Conservation (phyloP, 768 basidiomycete genomes). For the Russula brevipes region DNA sequence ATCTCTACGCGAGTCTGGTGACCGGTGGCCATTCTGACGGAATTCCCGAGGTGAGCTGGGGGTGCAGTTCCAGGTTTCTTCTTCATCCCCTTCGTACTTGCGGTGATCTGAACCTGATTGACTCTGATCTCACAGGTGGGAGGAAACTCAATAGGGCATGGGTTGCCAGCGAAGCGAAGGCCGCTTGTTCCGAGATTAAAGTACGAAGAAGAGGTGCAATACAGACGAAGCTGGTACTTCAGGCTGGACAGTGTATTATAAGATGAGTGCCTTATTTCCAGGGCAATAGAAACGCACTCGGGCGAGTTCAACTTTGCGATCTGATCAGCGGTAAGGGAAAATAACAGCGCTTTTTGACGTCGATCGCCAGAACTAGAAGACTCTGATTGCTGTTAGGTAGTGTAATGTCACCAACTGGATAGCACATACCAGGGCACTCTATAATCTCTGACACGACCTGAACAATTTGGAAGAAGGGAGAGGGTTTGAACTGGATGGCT, state of each 20-base stretch:
- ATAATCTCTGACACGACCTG: constrained; percentile 57
- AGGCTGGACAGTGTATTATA: constrained; percentile 37
- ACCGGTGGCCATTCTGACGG: constrained; percentile 40
- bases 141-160: constrained; percentile 86
- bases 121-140: constrained; percentile 88
- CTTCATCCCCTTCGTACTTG: constrained; percentile 86
- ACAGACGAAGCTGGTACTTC: constrained; percentile 77
- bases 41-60: constrained; percentile 63
- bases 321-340: constrained; percentile 65
- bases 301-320: constrained; percentile 51
- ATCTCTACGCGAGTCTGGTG: constrained; percentile 72
- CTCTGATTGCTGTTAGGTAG: constrained; percentile 40
- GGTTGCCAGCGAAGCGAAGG: constrained; percentile 47
- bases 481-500: constrained; percentile 75
- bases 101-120: constrained; percentile 61
- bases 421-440: constrained; percentile 72
- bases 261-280: not conserved
- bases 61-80: constrained; percentile 93
- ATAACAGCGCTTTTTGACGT: constrained; percentile 53
- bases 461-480: constrained; percentile 70
- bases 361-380: constrained; percentile 76
- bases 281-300: constrained; percentile 25
- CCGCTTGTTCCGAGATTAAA: constrained; percentile 46
- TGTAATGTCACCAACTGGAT: not conserved
- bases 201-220: constrained; percentile 82